Conservation (phyloP, 2,329 filamentous ascomycete species). For the Fusarium stilboides region DNA sequence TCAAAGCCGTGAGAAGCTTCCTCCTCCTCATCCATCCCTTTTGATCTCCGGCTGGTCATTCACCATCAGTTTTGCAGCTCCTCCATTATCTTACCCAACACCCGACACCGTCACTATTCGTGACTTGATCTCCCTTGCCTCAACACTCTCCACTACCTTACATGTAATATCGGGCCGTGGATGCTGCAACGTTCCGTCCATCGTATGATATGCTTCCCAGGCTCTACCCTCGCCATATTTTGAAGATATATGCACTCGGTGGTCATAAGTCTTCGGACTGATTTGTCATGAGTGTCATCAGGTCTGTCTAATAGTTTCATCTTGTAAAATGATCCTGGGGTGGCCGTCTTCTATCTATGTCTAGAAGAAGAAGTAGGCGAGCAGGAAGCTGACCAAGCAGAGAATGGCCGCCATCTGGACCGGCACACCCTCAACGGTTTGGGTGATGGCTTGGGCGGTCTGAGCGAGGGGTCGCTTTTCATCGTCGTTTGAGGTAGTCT, state of each 20-base stretch:
- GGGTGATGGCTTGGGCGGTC: conserved; percentile 69
- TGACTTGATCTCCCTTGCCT: neutral
- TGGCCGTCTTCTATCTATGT: conserved; percentile 14
- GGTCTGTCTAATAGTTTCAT: conserved; percentile 39
- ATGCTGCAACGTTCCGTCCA: conserved; percentile 20
- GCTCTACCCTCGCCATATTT: conserved; percentile 23
- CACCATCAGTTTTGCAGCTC: conserved; percentile 10
- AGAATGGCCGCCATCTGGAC: conserved; percentile 87
- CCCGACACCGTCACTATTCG: neutral
- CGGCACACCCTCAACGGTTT: conserved; percentile 81
- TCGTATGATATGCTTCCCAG: conserved; percentile 39
- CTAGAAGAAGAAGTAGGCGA: conserved; percentile 98
- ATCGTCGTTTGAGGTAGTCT: conserved; percentile 63
- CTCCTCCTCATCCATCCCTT: conserved; percentile 26
- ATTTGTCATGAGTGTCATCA: conserved; percentile 42
- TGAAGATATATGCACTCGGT: conserved; percentile 34
- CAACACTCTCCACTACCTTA: conserved; percentile 2
- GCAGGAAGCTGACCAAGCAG: conserved; percentile 90
- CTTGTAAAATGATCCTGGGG: conserved; percentile 22
- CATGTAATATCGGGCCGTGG: conserved; percentile 19
- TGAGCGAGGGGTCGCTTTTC: conserved; percentile 65
- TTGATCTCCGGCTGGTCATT: conserved; percentile 28
- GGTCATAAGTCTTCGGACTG: conserved; percentile 25
- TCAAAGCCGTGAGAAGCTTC: conserved; percentile 38
- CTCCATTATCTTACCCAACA: conserved; percentile 1